Conservation (phyloP, 2,329 filamentous ascomycete genomes). For the Cordyceps cateniannulata region DNA sequence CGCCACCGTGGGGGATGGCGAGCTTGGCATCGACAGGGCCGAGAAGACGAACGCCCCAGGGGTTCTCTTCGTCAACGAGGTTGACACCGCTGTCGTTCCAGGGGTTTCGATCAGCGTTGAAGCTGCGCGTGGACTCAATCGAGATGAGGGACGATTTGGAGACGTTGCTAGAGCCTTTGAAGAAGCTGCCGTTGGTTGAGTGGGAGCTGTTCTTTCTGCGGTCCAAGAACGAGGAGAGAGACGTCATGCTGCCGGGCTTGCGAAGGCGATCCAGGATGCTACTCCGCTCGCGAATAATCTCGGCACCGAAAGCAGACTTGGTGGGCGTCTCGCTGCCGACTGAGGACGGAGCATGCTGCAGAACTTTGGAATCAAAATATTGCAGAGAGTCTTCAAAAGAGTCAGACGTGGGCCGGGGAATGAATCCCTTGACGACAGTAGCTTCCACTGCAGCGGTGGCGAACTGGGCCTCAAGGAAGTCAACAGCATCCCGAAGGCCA, state of each 20-base stretch:
- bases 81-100: slow-evolving; percentile 99
- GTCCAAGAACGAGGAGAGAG: slow-evolving; percentile 92
- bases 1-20: slow-evolving; percentile 63
- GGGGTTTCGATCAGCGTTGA: slow-evolving; percentile 85
- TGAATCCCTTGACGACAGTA: slow-evolving; percentile 83
- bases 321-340: slow-evolving; percentile 83
- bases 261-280: slow-evolving; percentile 87
- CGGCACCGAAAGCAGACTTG: slow-evolving; percentile 75
- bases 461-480: slow-evolving; percentile 81
- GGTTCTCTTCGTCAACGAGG: slow-evolving; percentile 77
- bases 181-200: slow-evolving; percentile 74
- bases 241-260: slow-evolving; percentile 90
- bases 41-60: slow-evolving; percentile 56
- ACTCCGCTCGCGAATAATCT: slow-evolving; percentile 70
- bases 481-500: slow-evolving; percentile 89
- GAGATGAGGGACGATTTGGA: slow-evolving; percentile 95
- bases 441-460: slow-evolving; percentile 85
- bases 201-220: slow-evolving; percentile 90
- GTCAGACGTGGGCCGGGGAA: slow-evolving; percentile 96
- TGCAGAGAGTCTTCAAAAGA: slow-evolving; percentile 96
- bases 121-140: slow-evolving; percentile 89
- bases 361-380: slow-evolving; percentile 93
- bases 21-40: slow-evolving; percentile 61
- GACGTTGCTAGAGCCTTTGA: slow-evolving; percentile 85
- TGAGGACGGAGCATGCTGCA: slow-evolving; percentile 82